Base-by-base conservation (phyloP, 148 eudicot species). In the Persicaria tinctoria region DNA sequence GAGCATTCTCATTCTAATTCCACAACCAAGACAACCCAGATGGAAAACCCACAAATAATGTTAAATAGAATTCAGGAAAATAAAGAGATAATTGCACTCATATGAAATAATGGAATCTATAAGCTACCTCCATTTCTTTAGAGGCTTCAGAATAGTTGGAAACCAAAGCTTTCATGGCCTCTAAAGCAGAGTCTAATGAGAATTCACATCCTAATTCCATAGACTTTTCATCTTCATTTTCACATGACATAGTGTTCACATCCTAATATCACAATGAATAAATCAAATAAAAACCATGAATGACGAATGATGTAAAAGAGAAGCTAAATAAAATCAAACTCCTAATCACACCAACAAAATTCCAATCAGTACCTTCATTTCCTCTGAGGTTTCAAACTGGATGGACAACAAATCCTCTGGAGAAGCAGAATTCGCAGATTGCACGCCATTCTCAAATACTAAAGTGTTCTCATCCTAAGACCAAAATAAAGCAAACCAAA, bases 1-100 rank as follows among this genome's bases (percentile, higher is more conserved):
- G 59, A 18, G 57, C 17, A 46, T 74, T 73, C 71, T 86, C 87
- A 76, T 87, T 83, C 95, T 92, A 74, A 46, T 82, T 49, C 45
- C 68, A 14, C 51, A 73, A 76, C 64, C 4, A 3, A 57, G 71
- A 48, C 38, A 5, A 62, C 54, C 53, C 0, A 50, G 47, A 11
- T 51, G 38, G 38, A 78, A 73, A 70, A n/a, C 76, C 45, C 72
- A 77, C 32, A 8, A 69, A 49, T 20, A 18, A 1, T 6, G 17
- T 20, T 8, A 72, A 51, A 50, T 18, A 23, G 14, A 49, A 41
- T 16, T 49, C 20, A 45, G n/a, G 41, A 2, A 2, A 66, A 66
- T 8, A 7, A 66, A 66, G 2, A 66, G 14, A 20, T 27, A 20
- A 10, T 0, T 9, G 13, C 46, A 66, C 18, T 5, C 27, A 1